Evolutionary conservation across 148 eudicot species (phyloP).

Genomic region (Vaccinium corymbosum): DNA sequence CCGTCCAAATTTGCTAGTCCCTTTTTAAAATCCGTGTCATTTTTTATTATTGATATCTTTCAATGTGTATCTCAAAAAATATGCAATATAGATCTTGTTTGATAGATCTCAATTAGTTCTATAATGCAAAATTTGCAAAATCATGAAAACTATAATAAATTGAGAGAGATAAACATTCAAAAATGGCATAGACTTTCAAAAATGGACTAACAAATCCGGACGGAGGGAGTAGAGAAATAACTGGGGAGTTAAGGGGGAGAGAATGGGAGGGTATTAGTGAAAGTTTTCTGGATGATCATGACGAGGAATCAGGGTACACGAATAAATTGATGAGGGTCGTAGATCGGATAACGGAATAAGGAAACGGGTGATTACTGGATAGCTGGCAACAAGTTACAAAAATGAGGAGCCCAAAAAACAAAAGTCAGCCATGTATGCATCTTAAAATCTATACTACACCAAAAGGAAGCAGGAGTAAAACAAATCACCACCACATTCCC

Average conservation of each 20-base stretch:
- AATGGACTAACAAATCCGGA: too few species aligned
- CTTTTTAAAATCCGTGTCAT: too few species aligned
- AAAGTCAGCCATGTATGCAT: not conserved
- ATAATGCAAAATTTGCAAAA: too few species aligned
- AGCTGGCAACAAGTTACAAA: not conserved
- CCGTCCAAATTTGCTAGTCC: too few species aligned
- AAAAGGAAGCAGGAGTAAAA: not conserved
- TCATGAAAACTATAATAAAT: too few species aligned
- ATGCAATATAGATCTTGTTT: too few species aligned
- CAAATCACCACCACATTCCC: not conserved
- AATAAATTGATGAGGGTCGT: not conserved
- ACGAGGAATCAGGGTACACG: not conserved
- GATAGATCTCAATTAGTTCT: too few species aligned
- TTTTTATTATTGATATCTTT: too few species aligned
- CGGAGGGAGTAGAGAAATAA: not conserved
- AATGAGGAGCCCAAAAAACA: not conserved
- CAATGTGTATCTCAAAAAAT: too few species aligned
- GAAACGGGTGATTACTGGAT: not conserved
- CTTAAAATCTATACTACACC: conserved; percentile 5
- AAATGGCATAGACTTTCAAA: too few species aligned
- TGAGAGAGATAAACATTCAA: too few species aligned
- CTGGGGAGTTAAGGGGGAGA: not conserved
- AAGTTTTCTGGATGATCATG: not conserved
- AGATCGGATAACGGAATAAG: not conserved
- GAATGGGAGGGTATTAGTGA: not conserved